Base-by-base conservation (phyloP, 768 basidiomycete species). In the Agrocybe pediades region DNA sequence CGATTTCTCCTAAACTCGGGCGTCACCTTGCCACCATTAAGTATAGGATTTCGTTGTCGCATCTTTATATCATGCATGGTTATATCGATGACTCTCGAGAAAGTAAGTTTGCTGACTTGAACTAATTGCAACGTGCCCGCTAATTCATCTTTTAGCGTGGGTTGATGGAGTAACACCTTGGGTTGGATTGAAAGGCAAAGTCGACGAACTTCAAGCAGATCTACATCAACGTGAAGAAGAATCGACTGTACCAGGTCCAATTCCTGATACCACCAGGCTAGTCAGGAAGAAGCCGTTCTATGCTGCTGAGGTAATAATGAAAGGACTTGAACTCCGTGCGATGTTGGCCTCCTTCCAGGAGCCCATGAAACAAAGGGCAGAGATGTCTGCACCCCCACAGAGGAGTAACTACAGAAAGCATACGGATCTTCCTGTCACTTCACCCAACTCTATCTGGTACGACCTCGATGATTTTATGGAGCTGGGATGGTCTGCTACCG, bases 151-250 rank as follows among this genome's bases (percentile, higher is more conserved):
- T 42, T 9, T 60, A 82, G 87, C 90, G 20, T 95, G 93, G 93
- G 74, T 75, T 6, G 80, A 86, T 60, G 93, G 94, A 8, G 80
- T 86, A 40, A 87, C 88, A 2, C 83, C 85, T 11, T 87, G 87
- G 68, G 81, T 97, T 29, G 95, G 95, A 3, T 75, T 95, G 30
- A 98, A 98, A 68, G 90, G 84, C 16, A 79, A 86, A 63, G 82
- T 95, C 30, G 85, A 86, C 29, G 82, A 85, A 44, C 85, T 97
- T 65, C 86, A 89, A 57, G 92, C 89, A 41, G 95, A 98, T 65
- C 81, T 95, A 74, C 95, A 98, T 67, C 95, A 97, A 70, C 80
- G 94, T 46, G 88, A 90, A 56, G 89, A 95, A 71, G 92, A 95
- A 73, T 79, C 80, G 7, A 74, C 74, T 1, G 79, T 86, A 1